These are phyloP conservation scores for Populus tremula DNA, from an alignment of 345 rosid genomes.

Conservation along the genomic window DNA sequence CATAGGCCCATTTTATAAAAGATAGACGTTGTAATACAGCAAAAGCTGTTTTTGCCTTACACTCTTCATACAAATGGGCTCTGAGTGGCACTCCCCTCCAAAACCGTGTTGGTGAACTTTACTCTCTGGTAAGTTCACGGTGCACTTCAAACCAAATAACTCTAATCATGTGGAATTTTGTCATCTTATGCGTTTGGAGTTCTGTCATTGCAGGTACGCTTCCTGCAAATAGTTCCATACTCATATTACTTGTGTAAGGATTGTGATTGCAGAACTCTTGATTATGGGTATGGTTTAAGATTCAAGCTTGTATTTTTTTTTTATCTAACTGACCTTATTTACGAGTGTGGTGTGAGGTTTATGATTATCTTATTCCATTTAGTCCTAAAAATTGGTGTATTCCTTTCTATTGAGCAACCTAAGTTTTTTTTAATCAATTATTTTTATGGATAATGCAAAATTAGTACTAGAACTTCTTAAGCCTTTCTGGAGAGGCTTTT, in stretches of 20 bases:
- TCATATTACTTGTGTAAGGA: conserved; percentile 94
- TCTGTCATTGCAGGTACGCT: conserved; percentile 66
- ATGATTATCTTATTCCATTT: background rate
- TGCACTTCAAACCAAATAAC: conserved; percentile 8
- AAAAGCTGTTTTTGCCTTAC: conserved; percentile 79
- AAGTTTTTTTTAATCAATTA: too few relatives aligned
- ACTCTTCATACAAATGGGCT: conserved; percentile 87
- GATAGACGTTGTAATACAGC: conserved; percentile 92
- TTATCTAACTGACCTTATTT: background rate
- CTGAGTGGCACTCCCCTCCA: conserved; percentile 98
- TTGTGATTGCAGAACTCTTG: conserved; percentile 87
- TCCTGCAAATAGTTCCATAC: conserved; percentile 78
- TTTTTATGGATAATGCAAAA: too few relatives aligned
- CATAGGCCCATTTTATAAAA: conserved; percentile 84
- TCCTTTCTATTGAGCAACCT: background rate
- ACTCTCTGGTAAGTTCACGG: conserved; percentile 69
- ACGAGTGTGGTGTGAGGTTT: background rate
- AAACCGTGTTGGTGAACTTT: conserved; percentile 97
- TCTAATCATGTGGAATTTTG: conserved; percentile 14
- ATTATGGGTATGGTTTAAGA: conserved; percentile 58
- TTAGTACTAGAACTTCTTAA: too few relatives aligned
- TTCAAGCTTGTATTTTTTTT: background rate
- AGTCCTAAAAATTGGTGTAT: background rate
- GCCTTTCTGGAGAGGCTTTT: too few relatives aligned
- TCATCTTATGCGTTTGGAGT: conserved; percentile 19